Conservation (phyloP, 352 stramenopile genomes). For the Globisporangium recalcitrans region DNA sequence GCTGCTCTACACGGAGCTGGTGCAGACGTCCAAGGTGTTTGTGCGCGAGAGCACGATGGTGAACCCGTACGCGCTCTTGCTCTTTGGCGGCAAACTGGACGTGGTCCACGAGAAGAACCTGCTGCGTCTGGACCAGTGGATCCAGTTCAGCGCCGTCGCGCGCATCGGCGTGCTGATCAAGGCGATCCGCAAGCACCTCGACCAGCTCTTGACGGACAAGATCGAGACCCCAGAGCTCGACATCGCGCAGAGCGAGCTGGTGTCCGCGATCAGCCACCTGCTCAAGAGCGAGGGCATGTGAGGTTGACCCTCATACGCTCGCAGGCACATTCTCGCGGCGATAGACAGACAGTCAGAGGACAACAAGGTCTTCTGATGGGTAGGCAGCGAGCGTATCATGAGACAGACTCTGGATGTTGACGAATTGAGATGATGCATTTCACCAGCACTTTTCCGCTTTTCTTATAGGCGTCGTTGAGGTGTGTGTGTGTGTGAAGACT, state of each 20-base stretch:
- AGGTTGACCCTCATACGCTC: too few species aligned
- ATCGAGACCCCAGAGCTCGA: constrained; percentile 91
- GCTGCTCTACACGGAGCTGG: constrained; percentile 93
- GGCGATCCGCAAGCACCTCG: constrained; percentile 91
- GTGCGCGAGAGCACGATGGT: constrained; percentile 97
- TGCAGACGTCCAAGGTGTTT: constrained; percentile 97
- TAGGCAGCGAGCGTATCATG: background rate
- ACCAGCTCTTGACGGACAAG: constrained; percentile 91
- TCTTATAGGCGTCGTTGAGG: background rate
- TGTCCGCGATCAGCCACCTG: constrained; percentile 73
- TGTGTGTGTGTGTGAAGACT: background rate
- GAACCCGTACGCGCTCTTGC: constrained; percentile 93
- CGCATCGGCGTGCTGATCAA: constrained; percentile 96
- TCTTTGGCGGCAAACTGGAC: constrained; percentile 95
- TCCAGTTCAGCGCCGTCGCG: constrained; percentile 91
- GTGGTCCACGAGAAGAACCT: constrained; percentile 90
- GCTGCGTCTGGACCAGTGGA: constrained; percentile 86
- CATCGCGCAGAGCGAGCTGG: constrained; percentile 82
- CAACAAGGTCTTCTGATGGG: background rate
- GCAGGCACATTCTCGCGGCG: too few species aligned
- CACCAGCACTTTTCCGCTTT: background rate
- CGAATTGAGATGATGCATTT: background rate
- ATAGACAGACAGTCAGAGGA: background rate
- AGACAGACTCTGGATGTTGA: background rate
- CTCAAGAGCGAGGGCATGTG: constrained; percentile 82